These are phyloP conservation scores for Picea engelmannii DNA, from an alignment of 83 land plant genomes.

Conservation along the genomic window DNA sequence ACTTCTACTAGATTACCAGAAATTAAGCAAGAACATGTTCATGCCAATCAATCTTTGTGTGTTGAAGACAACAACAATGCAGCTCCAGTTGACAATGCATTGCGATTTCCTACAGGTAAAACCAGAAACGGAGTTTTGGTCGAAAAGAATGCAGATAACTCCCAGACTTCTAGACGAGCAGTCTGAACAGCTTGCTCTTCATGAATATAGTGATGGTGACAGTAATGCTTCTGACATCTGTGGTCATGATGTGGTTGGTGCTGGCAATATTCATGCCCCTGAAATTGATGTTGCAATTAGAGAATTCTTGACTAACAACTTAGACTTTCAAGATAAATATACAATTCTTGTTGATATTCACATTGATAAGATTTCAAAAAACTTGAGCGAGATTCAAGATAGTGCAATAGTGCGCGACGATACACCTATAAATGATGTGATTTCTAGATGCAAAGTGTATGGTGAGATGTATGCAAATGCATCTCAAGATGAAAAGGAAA, in stretches of 20 bases:
- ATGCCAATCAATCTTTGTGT: no score
- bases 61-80: no score
- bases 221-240: slow-evolving; percentile 32
- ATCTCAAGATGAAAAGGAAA: slow-evolving; percentile 43
- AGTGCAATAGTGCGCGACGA: no score
- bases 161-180: no score
- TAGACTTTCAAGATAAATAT: slow-evolving; percentile 50
- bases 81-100: no score
- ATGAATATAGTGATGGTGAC: slow-evolving; percentile 57
- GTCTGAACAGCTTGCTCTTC: slow-evolving; percentile 65
- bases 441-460: slow-evolving; percentile 44
- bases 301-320: slow-evolving; percentile 39
- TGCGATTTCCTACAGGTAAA: no score
- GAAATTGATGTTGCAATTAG: slow-evolving; percentile 60
- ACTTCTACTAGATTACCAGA: no score
- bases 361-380: not conserved
- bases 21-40: no score
- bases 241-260: slow-evolving; percentile 39
- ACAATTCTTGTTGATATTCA: slow-evolving; percentile 43
- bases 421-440: slow-evolving; percentile 22
- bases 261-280: slow-evolving; percentile 53
- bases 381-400: no score
- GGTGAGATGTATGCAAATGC: slow-evolving; percentile 54
- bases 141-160: no score
- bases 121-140: no score